A percentile compares a stretch with the other conserved stretches of the same genome.
phyloP scores from a whole-genome alignment of 176 grass and related monocot genomes.

The Tillandsia fasciculata region DNA sequence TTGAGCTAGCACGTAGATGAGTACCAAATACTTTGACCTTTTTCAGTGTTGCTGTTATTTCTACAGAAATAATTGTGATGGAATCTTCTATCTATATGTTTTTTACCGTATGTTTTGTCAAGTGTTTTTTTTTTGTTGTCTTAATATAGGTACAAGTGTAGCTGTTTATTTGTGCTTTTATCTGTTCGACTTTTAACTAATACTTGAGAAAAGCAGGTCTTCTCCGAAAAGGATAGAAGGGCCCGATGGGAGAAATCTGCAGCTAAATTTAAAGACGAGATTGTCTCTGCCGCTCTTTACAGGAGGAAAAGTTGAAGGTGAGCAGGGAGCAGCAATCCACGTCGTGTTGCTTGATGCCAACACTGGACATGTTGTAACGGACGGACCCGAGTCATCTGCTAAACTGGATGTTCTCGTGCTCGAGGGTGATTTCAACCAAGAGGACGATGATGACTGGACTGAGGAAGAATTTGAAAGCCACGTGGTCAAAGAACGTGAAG shows the following conservation, averaged over 20 bases:
- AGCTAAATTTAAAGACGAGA: conserved; percentile 51
- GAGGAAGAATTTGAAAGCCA: conserved; percentile 70
- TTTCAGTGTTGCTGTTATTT: too few species aligned
- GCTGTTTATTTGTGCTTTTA: neutral
- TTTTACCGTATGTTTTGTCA: too few species aligned
- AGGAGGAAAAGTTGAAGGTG: conserved; percentile 84
- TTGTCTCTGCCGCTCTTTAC: conserved; percentile 81
- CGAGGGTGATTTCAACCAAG: conserved; percentile 87
- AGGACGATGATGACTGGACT: conserved; percentile 74
- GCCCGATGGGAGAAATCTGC: conserved; percentile 58
- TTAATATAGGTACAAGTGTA: neutral
- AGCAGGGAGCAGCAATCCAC: conserved; percentile 80
- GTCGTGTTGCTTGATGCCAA: conserved; percentile 60
- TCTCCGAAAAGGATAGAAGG: conserved; percentile 73
- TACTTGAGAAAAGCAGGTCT: conserved; percentile 41
- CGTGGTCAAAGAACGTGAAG: conserved; percentile 76
- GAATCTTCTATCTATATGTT: too few species aligned
- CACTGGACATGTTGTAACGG: conserved; percentile 47
- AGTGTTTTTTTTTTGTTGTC: too few species aligned
- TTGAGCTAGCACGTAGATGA: too few species aligned
- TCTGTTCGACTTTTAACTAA: conserved; percentile 1
- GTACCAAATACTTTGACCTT: too few species aligned
- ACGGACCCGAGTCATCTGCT: conserved; percentile 45
- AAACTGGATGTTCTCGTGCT: conserved; percentile 76
- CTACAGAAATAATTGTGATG: too few species aligned